Evolutionary conservation across 1,284 basidiomycete species (phyloP).

Genomic region (Wolfiporia cocos): DNA sequence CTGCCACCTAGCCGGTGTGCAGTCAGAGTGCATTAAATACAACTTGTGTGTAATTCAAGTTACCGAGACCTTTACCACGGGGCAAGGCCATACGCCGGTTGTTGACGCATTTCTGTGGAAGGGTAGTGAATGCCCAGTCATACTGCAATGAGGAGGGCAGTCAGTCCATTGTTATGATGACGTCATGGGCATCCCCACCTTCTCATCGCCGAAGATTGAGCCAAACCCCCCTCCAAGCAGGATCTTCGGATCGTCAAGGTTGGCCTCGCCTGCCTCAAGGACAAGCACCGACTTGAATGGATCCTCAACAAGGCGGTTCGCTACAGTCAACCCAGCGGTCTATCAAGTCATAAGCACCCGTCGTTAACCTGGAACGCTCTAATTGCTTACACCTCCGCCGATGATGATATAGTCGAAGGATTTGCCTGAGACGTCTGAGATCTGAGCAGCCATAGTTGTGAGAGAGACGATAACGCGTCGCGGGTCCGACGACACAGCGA

Average conservation of each 20-base stretch:
- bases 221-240: slow-evolving; percentile 11
- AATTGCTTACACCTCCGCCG: slow-evolving; percentile 10
- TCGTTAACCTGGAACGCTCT: neutral
- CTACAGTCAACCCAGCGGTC: slow-evolving; percentile 21
- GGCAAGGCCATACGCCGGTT: slow-evolving; percentile 12
- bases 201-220: neutral
- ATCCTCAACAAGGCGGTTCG: slow-evolving; percentile 22
- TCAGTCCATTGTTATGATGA: neutral
- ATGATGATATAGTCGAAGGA: slow-evolving; percentile 18
- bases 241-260: slow-evolving; percentile 27
- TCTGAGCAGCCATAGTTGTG: slow-evolving; percentile 5
- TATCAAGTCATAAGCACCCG: neutral
- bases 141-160: slow-evolving; percentile 11
- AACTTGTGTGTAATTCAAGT: no score
- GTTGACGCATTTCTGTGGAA: slow-evolving; percentile 15
- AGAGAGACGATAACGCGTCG: neutral
- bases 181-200: neutral
- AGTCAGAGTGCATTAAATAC: no score
- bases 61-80: slow-evolving; percentile 23
- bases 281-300: slow-evolving; percentile 29
- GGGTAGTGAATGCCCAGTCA: slow-evolving; percentile 27
- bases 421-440: slow-evolving; percentile 9
- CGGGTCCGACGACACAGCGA: no score
- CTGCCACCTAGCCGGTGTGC: slow-evolving; percentile 25
- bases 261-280: slow-evolving; percentile 32